Conservation (phyloP, 1,284 basidiomycete genomes). For the Cystobasidium slooffiae region DNA sequence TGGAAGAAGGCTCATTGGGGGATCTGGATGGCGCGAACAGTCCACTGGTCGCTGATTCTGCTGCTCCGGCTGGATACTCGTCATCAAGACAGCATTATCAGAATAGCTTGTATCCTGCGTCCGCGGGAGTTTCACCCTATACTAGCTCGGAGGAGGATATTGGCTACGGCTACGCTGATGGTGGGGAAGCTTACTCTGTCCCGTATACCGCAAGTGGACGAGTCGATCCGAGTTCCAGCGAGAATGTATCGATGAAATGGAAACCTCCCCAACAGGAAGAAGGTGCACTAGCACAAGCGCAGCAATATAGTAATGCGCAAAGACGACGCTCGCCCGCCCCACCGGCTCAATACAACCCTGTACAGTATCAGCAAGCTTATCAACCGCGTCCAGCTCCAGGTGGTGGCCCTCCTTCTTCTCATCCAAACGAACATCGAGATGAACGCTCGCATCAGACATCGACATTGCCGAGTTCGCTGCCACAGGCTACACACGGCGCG, state of each 20-base stretch:
- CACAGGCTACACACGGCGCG: too few relatives aligned
- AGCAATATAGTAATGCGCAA: neutral
- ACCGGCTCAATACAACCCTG: conserved; percentile 4
- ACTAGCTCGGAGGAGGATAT: conserved; percentile 14
- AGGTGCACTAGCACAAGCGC: too few relatives aligned
- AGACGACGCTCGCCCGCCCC: neutral
- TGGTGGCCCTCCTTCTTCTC: too few relatives aligned
- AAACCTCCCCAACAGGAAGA: conserved; percentile 5
- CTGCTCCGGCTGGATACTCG: conserved; percentile 12
- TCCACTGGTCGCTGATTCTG: conserved; percentile 13
- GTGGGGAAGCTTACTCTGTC: neutral
- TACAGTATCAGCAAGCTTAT: conserved; percentile 10
- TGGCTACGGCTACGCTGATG: conserved; percentile 22
- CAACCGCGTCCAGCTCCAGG: neutral
- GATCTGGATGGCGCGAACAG: conserved; percentile 9
- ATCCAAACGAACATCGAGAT: neutral
- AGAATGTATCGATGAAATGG: conserved; percentile 13
- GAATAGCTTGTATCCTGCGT: conserved; percentile 1
- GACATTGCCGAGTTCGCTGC: neutral
- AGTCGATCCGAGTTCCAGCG: neutral
- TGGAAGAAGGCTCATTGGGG: conserved; percentile 23
- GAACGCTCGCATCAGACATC: conserved; percentile 3
- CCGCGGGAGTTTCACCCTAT: conserved; percentile 4
- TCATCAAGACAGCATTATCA: neutral
- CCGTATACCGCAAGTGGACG: neutral